These are phyloP conservation scores for Penicillium coprophilum DNA, from an alignment of 495 filamentous ascomycete genomes.

Conservation along the genomic window DNA sequence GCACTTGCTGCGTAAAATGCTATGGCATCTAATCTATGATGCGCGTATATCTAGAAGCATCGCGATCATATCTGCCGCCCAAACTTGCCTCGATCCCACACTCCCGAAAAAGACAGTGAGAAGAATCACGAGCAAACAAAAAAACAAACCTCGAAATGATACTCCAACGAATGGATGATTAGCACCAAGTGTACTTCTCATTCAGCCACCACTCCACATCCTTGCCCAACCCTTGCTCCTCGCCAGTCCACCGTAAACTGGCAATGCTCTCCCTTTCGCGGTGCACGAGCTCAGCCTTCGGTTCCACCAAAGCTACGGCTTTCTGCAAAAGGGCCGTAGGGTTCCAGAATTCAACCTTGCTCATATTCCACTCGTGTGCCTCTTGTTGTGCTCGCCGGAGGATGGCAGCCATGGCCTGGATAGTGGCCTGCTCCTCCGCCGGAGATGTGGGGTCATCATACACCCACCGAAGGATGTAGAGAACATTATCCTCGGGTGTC, in stretches of 20 bases:
- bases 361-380: conserved; percentile 59
- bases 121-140: conserved; percentile 9
- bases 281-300: conserved; percentile 50
- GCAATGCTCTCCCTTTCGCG: conserved; percentile 63
- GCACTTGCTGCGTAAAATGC: conserved; percentile 20
- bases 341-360: conserved; percentile 64
- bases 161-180: conserved; percentile 20
- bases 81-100: conserved; percentile 2
- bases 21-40: conserved; percentile 19
- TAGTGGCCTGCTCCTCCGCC: conserved; percentile 37
- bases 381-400: conserved; percentile 54
- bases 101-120: conserved; percentile 4
- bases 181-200: conserved; percentile 96
- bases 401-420: conserved; percentile 51
- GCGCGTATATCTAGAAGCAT: conserved; percentile 23
- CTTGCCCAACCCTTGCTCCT: conserved; percentile 44
- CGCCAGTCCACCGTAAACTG: conserved; percentile 63
- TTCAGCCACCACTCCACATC: conserved; percentile 82
- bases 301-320: conserved; percentile 58
- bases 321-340: conserved; percentile 55
- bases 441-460: conserved; percentile 55
- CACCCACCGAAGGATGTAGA: conserved; percentile 78
- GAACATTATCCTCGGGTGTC: conserved; percentile 57
- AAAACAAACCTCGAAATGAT: conserved; percentile 10
- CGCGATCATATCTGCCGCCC: conserved; percentile 23